phyloP scores from a whole-genome alignment of 2,329 filamentous ascomycete species.

The Capronia coronata region DNA sequence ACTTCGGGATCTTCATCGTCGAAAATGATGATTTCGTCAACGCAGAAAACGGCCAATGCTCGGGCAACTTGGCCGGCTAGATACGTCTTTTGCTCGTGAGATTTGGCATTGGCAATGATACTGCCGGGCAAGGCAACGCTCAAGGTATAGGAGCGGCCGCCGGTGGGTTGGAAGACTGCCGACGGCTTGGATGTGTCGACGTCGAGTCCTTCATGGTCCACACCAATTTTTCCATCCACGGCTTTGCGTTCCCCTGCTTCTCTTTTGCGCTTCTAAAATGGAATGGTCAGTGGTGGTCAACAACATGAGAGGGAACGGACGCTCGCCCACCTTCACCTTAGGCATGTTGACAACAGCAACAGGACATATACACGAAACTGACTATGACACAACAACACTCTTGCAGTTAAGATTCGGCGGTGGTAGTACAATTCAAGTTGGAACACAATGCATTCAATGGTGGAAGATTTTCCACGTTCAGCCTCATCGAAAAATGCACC shows the following conservation, averaged over 20 bases:
- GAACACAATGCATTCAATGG: too few species aligned
- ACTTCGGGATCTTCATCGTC: slow-evolving; percentile 52
- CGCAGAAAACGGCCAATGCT: slow-evolving; percentile 71
- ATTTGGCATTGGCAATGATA: slow-evolving; percentile 62
- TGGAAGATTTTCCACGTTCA: background rate
- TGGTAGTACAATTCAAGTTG: too few species aligned
- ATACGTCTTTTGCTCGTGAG: slow-evolving; percentile 67
- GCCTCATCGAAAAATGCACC: background rate
- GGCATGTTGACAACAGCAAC: slow-evolving; percentile 1
- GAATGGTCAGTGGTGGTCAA: background rate
- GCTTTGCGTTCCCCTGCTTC: slow-evolving; percentile 8
- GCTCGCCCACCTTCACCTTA: slow-evolving; percentile 14
- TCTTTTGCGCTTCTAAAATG: slow-evolving; percentile 15
- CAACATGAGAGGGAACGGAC: background rate
- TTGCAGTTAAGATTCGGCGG: too few species aligned
- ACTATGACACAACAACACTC: background rate
- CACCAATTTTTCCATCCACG: slow-evolving; percentile 2
- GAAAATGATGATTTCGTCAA: slow-evolving; percentile 79
- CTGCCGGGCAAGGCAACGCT: slow-evolving; percentile 74
- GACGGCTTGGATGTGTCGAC: slow-evolving; percentile 61
- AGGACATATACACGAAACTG: too few species aligned
- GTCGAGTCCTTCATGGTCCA: slow-evolving; percentile 17
- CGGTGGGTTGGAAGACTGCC: slow-evolving; percentile 59
- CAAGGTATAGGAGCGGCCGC: slow-evolving; percentile 64
- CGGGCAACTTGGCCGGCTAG: slow-evolving; percentile 71